Conservation (phyloP, 371 early-diverging fungal species). For the Phascolomyces articulosus region DNA sequence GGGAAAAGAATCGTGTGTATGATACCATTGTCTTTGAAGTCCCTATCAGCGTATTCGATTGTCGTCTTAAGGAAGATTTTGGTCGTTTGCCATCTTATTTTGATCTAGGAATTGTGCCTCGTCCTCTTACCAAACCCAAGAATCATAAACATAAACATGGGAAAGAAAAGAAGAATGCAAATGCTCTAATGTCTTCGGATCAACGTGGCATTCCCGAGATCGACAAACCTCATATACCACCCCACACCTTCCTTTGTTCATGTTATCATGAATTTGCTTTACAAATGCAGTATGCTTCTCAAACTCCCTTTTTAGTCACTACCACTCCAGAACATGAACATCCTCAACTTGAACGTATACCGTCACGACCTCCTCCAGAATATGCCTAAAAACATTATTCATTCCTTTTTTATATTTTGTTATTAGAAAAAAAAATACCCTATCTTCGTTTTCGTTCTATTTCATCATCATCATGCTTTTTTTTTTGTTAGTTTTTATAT, state of each 20-base stretch:
- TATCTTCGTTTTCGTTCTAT: no score
- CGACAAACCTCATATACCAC: conserved; percentile 13
- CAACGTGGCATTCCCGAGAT: neutral
- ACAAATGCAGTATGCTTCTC: conserved; percentile 46
- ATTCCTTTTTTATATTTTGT: no score
- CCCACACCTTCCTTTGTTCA: conserved; percentile 31
- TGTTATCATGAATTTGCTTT: conserved; percentile 44
- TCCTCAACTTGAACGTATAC: conserved; percentile 28
- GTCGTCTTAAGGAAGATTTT: conserved; percentile 52
- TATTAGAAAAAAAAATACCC: no score
- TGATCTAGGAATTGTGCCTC: conserved; percentile 31
- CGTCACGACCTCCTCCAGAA: conserved; percentile 49
- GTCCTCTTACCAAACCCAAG: neutral
- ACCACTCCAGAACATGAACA: neutral
- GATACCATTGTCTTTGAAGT: conserved; percentile 33
- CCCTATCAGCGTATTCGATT: conserved; percentile 42
- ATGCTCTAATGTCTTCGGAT: no score
- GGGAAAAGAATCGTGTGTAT: conserved; percentile 13
- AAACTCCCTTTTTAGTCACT: conserved; percentile 26
- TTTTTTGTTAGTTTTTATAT: no score
- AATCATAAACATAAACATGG: neutral
- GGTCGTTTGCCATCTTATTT: conserved; percentile 48
- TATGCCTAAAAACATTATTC: conserved; percentile 27
- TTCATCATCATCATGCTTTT: no score
- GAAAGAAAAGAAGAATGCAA: neutral